Evolutionary conservation across 805 yeast genomes (phyloP).

Genomic region (Jamesozyma gamospora): DNA sequence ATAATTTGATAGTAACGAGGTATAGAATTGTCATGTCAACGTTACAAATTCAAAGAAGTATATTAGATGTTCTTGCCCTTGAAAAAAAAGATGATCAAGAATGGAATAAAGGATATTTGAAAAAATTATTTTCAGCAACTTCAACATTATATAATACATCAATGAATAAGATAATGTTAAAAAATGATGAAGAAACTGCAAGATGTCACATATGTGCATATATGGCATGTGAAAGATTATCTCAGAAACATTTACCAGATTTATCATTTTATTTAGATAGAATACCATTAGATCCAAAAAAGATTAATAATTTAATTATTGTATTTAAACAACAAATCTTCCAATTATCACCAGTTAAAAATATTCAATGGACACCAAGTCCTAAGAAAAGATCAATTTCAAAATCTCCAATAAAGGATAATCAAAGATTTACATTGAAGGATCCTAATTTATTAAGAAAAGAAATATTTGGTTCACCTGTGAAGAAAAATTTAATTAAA

Average conservation of each 20-base stretch:
- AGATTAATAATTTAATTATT: slow-evolving; percentile 33
- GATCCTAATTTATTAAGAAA: slow-evolving; percentile 23
- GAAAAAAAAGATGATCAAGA: slow-evolving; percentile 13
- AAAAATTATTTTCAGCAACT: slow-evolving; percentile 22
- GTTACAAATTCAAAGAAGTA: slow-evolving; percentile 21
- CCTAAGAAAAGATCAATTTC: slow-evolving; percentile 14
- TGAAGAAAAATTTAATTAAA: slow-evolving; percentile 7
- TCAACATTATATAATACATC: slow-evolving; percentile 38
- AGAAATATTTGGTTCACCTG: slow-evolving; percentile 23
- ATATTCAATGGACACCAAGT: slow-evolving; percentile 25
- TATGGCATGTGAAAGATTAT: slow-evolving; percentile 44
- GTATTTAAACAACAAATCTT: slow-evolving; percentile 37
- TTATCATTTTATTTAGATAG: slow-evolving; percentile 41
- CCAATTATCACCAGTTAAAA: slow-evolving; percentile 26
- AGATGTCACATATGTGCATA: slow-evolving; percentile 60
- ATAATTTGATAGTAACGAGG: too few species aligned
- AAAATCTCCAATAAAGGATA: slow-evolving; percentile 13
- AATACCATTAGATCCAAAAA: slow-evolving; percentile 47
- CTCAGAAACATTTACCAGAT: slow-evolving; percentile 32
- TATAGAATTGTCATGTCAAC: slow-evolving; percentile 14
- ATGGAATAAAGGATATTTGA: slow-evolving; percentile 22
- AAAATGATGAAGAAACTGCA: slow-evolving; percentile 50
- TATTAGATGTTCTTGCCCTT: slow-evolving; percentile 20
- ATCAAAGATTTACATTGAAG: slow-evolving; percentile 19
- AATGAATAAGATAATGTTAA: slow-evolving; percentile 42